These are phyloP conservation scores for Gentiana macrophylla DNA, from an alignment of 257 asterid species.

Conservation along the genomic window DNA sequence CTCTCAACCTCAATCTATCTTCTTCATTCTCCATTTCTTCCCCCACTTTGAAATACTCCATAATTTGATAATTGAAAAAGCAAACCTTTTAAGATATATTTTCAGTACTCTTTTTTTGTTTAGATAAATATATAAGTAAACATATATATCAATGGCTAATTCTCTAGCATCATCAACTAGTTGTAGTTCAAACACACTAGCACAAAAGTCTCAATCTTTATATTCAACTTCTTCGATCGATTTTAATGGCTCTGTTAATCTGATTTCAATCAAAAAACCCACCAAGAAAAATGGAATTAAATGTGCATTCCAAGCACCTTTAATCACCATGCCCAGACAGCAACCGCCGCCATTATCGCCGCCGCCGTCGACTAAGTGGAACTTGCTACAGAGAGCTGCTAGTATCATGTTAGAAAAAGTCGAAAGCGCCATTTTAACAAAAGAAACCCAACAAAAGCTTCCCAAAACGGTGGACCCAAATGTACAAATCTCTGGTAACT, in stretches of 20 bases:
- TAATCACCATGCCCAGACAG: constrained; percentile 13
- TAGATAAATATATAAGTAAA: too few species aligned
- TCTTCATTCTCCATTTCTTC: background rate
- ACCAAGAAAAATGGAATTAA: background rate
- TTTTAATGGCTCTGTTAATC: constrained; percentile 1
- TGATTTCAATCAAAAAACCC: constrained; percentile 12
- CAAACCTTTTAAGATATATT: background rate
- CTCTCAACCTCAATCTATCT: background rate
- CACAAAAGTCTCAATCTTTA: constrained; percentile 3
- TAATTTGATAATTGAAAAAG: background rate
- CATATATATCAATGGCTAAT: constrained; percentile 5
- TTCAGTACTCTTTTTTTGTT: too few species aligned
- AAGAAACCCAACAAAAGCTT: constrained; percentile 31
- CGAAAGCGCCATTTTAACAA: constrained; percentile 34
- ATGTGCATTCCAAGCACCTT: constrained; percentile 13
- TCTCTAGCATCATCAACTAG: background rate
- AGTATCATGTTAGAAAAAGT: constrained; percentile 28
- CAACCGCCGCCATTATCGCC: background rate
- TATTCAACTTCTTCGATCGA: constrained; percentile 6
- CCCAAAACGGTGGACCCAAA: constrained; percentile 49
- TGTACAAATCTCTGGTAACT: constrained; percentile 54
- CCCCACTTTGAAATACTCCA: background rate
- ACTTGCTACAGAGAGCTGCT: constrained; percentile 36
- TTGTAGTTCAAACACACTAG: constrained; percentile 4
- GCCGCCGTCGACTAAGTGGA: constrained; percentile 28